phyloP scores from a whole-genome alignment of 495 filamentous ascomycete genomes.

The Aspergillus carlsbadensis region DNA sequence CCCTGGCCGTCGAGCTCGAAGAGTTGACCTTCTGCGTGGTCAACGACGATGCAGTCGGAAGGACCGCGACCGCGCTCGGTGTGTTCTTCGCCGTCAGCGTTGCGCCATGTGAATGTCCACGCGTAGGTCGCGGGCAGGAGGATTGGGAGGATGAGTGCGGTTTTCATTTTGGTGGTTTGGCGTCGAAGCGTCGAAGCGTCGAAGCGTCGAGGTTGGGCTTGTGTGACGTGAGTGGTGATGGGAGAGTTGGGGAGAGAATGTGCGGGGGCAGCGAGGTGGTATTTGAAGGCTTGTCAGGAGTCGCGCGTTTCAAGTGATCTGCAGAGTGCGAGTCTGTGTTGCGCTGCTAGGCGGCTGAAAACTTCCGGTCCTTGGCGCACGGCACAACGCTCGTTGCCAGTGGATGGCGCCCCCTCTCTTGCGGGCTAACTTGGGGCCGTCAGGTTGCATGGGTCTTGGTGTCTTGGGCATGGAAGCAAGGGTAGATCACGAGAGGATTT shows the following conservation, averaged over 20 bases:
- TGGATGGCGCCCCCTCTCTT: no score
- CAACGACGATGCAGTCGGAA: constrained; percentile 17
- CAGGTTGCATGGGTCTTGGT: background rate
- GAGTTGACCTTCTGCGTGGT: constrained; percentile 20
- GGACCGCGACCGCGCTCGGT: constrained; percentile 19
- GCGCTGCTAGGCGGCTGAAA: background rate
- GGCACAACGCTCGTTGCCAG: background rate
- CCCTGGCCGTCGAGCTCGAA: constrained; percentile 19
- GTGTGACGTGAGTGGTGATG: background rate
- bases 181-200: no score
- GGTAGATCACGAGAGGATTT: background rate
- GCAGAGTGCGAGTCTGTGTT: no score
- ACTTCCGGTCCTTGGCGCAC: background rate
- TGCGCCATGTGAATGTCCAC: constrained; percentile 24
- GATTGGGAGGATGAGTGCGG: constrained; percentile 4
- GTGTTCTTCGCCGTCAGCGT: constrained; percentile 10
- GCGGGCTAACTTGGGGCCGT: background rate
- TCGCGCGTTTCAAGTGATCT: background rate
- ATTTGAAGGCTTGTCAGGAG: background rate
- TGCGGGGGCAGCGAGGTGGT: background rate
- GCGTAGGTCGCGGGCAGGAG: constrained; percentile 16
- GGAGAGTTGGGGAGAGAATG: no score
- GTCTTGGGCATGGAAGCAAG: background rate
- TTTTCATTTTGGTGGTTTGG: constrained; percentile 18
- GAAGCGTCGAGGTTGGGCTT: background rate